Conservation (phyloP, 1,284 basidiomycete genomes). For the Boletellus sp. region DNA sequence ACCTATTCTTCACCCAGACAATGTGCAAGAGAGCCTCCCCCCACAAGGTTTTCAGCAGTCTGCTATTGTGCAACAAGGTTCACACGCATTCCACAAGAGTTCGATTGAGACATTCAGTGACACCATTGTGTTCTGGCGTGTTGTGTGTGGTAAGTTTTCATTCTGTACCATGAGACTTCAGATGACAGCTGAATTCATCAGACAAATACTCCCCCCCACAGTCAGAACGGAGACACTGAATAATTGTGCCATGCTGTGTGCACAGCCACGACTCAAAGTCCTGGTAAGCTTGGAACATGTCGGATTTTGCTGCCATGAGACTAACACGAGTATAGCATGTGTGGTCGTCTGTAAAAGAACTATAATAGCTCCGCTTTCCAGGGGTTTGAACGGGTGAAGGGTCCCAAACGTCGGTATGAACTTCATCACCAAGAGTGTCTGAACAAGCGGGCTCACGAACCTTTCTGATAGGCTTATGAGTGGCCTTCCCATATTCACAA, state of each 20-base stretch:
- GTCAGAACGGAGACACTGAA: not conserved
- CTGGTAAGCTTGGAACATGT: not conserved
- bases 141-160: not conserved
- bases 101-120: not conserved
- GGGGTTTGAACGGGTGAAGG: not conserved
- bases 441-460: too few species aligned
- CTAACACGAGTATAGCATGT: not conserved
- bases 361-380: fast-evolving
- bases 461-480: too few species aligned
- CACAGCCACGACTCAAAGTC: too few species aligned
- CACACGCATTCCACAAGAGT: not conserved
- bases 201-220: not conserved
- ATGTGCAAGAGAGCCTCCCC: not conserved
- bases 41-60: not conserved
- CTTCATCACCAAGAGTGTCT: not conserved
- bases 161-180: not conserved
- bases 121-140: slow-evolving; percentile 2
- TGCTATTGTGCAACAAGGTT: not conserved
- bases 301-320: not conserved
- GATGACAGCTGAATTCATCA: not conserved
- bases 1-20: not conserved
- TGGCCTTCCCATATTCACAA: too few species aligned
- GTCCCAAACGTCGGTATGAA: not conserved
- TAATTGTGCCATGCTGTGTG: too few species aligned
- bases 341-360: slow-evolving; percentile 4